These are phyloP conservation scores for Colletotrichum brevisporum DNA, from an alignment of 2,329 filamentous ascomycete genomes.

Conservation along the genomic window DNA sequence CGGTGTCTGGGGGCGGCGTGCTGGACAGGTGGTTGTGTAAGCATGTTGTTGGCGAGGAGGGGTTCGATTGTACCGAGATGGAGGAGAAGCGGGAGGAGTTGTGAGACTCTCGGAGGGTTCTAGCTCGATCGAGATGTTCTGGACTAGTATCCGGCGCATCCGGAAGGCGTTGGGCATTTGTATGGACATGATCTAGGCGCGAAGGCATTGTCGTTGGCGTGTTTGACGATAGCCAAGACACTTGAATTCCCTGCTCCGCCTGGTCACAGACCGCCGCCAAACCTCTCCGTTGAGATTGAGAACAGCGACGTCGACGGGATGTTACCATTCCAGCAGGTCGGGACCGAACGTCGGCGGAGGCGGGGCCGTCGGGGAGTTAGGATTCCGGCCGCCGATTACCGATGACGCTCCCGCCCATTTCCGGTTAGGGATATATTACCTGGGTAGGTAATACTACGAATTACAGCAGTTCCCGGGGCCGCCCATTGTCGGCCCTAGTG, in stretches of 20 bases:
- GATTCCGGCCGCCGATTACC: constrained; percentile 22
- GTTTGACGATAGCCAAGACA: not conserved
- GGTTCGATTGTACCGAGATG: constrained; percentile 45
- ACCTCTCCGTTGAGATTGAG: not conserved
- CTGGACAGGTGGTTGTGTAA: constrained; percentile 47
- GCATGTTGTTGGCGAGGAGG: constrained; percentile 45
- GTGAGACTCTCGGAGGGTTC: not conserved
- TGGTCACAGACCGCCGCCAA: constrained; percentile 14
- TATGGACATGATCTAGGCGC: not conserved
- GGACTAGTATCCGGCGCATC: constrained; percentile 24
- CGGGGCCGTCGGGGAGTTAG: constrained; percentile 11
- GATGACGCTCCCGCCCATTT: too few species aligned
- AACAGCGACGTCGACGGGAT: not conserved
- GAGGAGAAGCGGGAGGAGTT: constrained; percentile 25
- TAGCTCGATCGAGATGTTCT: too few species aligned
- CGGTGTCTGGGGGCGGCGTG: constrained; percentile 32
- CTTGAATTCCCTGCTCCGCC: constrained; percentile 10
- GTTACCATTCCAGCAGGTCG: not conserved
- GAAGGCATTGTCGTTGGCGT: not conserved
- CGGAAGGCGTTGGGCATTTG: not conserved
- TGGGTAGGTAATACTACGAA: too few species aligned
- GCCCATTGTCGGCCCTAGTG: constrained; percentile 6
- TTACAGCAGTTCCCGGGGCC: not conserved
- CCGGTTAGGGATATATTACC: too few species aligned
- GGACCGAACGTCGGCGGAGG: constrained; percentile 11